A percentile compares a stretch with the other conserved stretches of the same genome.
phyloP scores from a whole-genome alignment of 495 filamentous ascomycete genomes.

The Pyrenula massariospora region DNA sequence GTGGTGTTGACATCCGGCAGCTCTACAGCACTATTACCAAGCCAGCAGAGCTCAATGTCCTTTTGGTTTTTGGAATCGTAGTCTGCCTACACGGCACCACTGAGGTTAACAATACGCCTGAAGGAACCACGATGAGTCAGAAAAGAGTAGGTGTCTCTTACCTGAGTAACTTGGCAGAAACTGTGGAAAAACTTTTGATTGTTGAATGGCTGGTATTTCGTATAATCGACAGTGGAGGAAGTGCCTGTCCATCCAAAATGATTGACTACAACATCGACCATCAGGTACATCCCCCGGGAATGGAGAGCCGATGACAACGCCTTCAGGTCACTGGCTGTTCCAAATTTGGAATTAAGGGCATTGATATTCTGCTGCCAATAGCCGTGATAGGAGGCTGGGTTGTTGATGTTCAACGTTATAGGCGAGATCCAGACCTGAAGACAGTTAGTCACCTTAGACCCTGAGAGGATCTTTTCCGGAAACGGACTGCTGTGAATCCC shows the following conservation, averaged over 20 bases:
- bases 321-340: conserved; percentile 12
- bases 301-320: conserved; percentile 12
- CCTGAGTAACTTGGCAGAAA: conserved; percentile 40
- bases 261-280: conserved; percentile 61
- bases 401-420: conserved; percentile 50
- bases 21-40: conserved; percentile 40
- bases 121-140: too few relatives aligned
- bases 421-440: conserved; percentile 63
- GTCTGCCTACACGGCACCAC: not conserved
- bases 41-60: conserved; percentile 37
- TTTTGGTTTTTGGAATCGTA: conserved; percentile 9
- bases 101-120: too few relatives aligned
- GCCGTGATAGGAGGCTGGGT: conserved; percentile 9
- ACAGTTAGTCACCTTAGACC: not conserved
- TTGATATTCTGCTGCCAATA: conserved; percentile 18
- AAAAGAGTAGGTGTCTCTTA: conserved; percentile 34
- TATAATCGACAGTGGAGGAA: conserved; percentile 35
- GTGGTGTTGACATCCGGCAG: conserved; percentile 55
- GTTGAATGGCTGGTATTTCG: conserved; percentile 48
- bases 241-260: conserved; percentile 42
- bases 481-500: conserved; percentile 54
- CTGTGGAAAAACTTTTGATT: conserved; percentile 44
- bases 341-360: conserved; percentile 15
- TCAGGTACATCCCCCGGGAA: conserved; percentile 35
- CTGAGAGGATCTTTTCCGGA: not conserved